Base-by-base conservation (phyloP, 1,139 yeast genomes). In the Kluyveromyces sp. region DNA sequence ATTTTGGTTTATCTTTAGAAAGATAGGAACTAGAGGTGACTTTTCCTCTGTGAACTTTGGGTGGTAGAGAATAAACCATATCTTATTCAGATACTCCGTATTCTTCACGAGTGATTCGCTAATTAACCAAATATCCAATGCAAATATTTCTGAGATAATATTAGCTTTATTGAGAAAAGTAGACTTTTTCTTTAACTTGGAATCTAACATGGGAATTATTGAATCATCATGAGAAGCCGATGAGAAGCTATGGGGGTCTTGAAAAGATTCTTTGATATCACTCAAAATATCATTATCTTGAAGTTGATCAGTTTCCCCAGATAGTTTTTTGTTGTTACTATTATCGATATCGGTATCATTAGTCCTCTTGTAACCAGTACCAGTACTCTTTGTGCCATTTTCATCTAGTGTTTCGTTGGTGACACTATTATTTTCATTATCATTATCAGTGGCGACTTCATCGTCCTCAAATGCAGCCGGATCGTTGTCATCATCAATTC, bases 101-200 rank as follows among this genome's bases (percentile, higher is more conserved):
- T 83, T 79, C 59, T 87, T 95, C 77, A 92, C 86, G 39, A 92
- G 79, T 0, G 96, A 81, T 60, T 94, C 97, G 4, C 95, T 86
- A 32, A 92, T 73, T 7, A 95, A 79, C 97, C 97, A 92, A 25
- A 89, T 94, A 62, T 92, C 97, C n/a, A 94, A 84, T 39, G 94
- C 79, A 42, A 92, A 73, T 29, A 92, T 83, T 61, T 92, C 98
- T 0, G 96, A 83, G 63, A 59, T 63, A 34, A 57, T 50, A 49
- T 55, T 64, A 41, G 62, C 70, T 59, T 50, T 61, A 45, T 43
- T 56, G 51, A 56, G 50, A 39, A 35, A 50, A 27, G 50, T 48
- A 4, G 52, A 48, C 15, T 49, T 51, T 15, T 46, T 44, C 25
- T 48, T 48, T 25, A 49, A 46, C 25, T 39, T 41, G 26, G 38